phyloP scores from a whole-genome alignment of 106 monocot genomes.

The Gastrodia elata region DNA sequence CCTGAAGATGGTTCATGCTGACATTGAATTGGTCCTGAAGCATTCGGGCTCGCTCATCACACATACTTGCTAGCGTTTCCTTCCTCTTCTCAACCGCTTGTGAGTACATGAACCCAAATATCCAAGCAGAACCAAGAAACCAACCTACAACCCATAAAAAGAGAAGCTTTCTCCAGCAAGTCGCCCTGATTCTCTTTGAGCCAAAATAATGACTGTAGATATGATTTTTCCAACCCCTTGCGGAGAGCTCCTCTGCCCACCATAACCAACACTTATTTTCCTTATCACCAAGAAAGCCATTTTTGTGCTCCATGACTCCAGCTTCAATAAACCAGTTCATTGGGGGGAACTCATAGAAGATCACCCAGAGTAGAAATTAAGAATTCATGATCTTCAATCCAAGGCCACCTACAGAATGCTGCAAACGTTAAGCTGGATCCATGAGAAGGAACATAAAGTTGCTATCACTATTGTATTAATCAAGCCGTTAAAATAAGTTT shows the following conservation, averaged over 20 bases:
- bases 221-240: conserved; percentile 38
- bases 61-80: conserved; percentile 84
- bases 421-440: not conserved
- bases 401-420: not conserved
- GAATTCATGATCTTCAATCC: not conserved
- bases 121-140: conserved; percentile 48
- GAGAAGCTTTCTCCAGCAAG: conserved; percentile 80
- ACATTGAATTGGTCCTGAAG: conserved; percentile 99
- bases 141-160: conserved; percentile 67
- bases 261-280: conserved; percentile 25
- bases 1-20: conserved; percentile 97
- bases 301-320: conserved; percentile 52
- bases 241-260: conserved; percentile 33
- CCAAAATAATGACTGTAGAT: conserved; percentile 60
- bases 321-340: conserved; percentile 72
- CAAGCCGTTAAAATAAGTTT: not conserved
- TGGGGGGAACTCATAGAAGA: conserved; percentile 24
- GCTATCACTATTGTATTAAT: not conserved
- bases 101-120: conserved; percentile 75
- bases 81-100: conserved; percentile 62
- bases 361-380: conserved; percentile 15
- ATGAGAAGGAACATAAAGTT: not conserved
- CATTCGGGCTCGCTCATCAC: conserved; percentile 91
- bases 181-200: conserved; percentile 55
- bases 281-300: conserved; percentile 25